Evolutionary conservation across 305 asterid species (phyloP).

Genomic region (Andrographis paniculata): DNA sequence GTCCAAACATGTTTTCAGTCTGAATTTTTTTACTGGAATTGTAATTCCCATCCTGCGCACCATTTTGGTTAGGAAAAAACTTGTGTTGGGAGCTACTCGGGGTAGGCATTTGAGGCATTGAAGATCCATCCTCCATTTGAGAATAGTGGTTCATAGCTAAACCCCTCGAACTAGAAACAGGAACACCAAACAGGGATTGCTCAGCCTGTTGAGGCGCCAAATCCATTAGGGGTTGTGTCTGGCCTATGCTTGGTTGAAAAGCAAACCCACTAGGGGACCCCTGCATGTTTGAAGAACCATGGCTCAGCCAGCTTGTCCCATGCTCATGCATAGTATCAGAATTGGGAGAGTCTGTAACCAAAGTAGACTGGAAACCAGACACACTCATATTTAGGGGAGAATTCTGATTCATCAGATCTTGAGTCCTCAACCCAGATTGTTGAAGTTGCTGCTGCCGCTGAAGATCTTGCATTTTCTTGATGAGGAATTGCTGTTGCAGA

Average conservation of each 20-base stretch:
- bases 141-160: slow-evolving; percentile 43
- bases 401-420: slow-evolving; percentile 39
- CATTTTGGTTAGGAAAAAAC: slow-evolving; percentile 36
- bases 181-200: slow-evolving; percentile 83
- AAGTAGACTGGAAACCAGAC: slow-evolving; percentile 49
- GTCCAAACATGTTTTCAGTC: slow-evolving; percentile 37
- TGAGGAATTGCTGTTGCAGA: slow-evolving; percentile 65
- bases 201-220: slow-evolving; percentile 54
- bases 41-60: slow-evolving; percentile 35
- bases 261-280: slow-evolving; percentile 46
- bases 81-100: slow-evolving; percentile 42
- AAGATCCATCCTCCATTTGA: slow-evolving; percentile 41
- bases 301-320: slow-evolving; percentile 60
- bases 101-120: slow-evolving; percentile 38
- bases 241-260: slow-evolving; percentile 44
- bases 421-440: slow-evolving; percentile 53
- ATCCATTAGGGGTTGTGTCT: slow-evolving; percentile 41
- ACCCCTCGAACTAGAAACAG: slow-evolving; percentile 70
- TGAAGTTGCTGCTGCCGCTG: slow-evolving; percentile 75
- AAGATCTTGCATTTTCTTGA: slow-evolving; percentile 84
- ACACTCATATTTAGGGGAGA: slow-evolving; percentile 37
- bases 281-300: slow-evolving; percentile 47
- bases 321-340: slow-evolving; percentile 42
- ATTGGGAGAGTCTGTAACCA: slow-evolving; percentile 36
- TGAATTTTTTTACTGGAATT: slow-evolving; percentile 43